Evolutionary conservation across 208 protist genomes (phyloP), one percentile per base, ranked within the genome.

Genomic region (Sergeia podlipaevii): DNA sequence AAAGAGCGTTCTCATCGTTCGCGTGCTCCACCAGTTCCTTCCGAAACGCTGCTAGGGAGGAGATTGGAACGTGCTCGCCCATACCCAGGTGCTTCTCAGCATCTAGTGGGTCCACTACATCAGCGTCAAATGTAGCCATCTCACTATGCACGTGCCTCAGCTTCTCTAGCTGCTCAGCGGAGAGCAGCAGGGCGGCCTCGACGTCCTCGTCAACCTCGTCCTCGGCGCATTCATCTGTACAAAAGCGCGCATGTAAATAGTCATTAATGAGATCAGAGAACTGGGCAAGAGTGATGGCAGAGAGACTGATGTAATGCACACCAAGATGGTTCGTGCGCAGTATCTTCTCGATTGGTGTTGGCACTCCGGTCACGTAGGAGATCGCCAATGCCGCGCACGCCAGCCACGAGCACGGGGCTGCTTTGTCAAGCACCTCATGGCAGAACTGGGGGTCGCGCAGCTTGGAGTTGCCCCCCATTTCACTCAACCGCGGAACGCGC

Each of bases 381-480:
- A 92, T 78, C 23, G 85, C 77, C 11, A 96, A 60, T 17, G 86
- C 71, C 20, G 77, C 77, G 37, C 86, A 90, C 27, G 67, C 63
- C 43, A 96, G 70, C 85, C 85, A 92, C 30, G 74, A 72, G 73
- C 86, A 96, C 43, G 83, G 78, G 10, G 78, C 84, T 28, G 74
- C 74, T 4, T 59, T 30, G 26, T 91, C 54, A 36, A 71, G 13
- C 2, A 89, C 59, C 24, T 41, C 49, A 32, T 79, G 66, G 46
- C 84, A 34, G 53, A 73, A 66, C 23, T 68, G 28, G 20, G 57
- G 67, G 46, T 77, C 50, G 39, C 47, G 63, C 24, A 71, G 33
- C 15, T 56, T 55, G 5, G 46, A n/a, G n/a, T 47, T 36, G 24
- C 63, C 57, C 11, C 77, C 41, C 11, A 77, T 54, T 5, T 78